Evolutionary conservation across 306 rosid species (phyloP).

Genomic region (Quercus suber): DNA sequence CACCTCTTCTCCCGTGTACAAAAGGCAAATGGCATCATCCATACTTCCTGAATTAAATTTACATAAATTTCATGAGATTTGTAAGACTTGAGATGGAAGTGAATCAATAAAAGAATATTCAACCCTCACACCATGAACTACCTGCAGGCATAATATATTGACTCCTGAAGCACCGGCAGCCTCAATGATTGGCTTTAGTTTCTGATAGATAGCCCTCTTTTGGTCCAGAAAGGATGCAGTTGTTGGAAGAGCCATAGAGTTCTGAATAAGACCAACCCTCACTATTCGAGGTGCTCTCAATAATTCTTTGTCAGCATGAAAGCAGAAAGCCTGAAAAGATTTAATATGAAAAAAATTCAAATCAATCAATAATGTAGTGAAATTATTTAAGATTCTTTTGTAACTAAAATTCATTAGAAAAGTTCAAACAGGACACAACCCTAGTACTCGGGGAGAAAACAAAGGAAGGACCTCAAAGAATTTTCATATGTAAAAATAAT

Average conservation of each 20-base stretch:
- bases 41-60: constrained; percentile 62
- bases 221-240: constrained; percentile 68
- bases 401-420: no score
- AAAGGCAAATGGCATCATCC: constrained; percentile 98
- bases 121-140: constrained; percentile 31
- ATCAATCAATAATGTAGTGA: constrained; percentile 1
- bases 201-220: constrained; percentile 66
- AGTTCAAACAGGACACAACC: no score
- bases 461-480: no score
- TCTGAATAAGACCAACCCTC: constrained; percentile 90
- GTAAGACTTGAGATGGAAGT: constrained; percentile 10
- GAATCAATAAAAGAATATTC: constrained; percentile 3
- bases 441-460: no score
- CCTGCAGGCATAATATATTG: constrained; percentile 90
- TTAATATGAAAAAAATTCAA: constrained; percentile 9
- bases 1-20: constrained; percentile 90
- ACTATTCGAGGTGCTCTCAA: constrained; percentile 74
- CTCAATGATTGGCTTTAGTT: constrained; percentile 71
- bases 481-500: no score
- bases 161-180: constrained; percentile 86
- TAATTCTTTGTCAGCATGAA: constrained; percentile 65
- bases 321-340: constrained; percentile 64
- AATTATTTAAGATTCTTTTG: background rate
- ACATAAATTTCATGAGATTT: background rate
- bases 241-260: constrained; percentile 76